A percentile compares a stretch with the other conserved stretches of the same genome.
phyloP scores from a whole-genome alignment of 2,329 filamentous ascomycete genomes.

The Penicillium sp. region DNA sequence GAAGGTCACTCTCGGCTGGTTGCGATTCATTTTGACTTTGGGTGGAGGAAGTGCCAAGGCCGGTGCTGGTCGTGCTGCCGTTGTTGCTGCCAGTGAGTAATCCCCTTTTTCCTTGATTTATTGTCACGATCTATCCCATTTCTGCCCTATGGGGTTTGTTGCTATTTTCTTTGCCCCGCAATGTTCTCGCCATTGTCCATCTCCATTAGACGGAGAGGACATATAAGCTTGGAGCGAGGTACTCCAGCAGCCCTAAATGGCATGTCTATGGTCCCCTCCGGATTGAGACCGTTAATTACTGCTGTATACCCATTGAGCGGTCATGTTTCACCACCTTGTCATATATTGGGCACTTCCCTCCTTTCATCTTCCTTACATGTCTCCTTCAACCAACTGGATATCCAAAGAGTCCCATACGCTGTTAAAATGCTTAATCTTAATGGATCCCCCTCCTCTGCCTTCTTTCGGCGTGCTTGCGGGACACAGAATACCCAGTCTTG shows the following conservation, averaged over 20 bases:
- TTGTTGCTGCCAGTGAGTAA: slow-evolving; percentile 43
- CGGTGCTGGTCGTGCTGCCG: slow-evolving; percentile 35
- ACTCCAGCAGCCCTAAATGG: neutral
- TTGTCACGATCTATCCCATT: slow-evolving; percentile 9
- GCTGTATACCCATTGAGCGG: slow-evolving; percentile 14
- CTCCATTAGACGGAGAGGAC: slow-evolving; percentile 10
- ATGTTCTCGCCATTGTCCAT: slow-evolving; percentile 7
- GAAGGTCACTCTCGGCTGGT: slow-evolving; percentile 39
- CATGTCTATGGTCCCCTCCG: neutral
- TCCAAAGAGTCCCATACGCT: neutral
- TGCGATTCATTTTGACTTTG: slow-evolving; percentile 41
- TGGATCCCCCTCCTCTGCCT: neutral
- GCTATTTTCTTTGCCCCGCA: neutral
- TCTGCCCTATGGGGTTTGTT: neutral
- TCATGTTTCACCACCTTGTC: neutral
- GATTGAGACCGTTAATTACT: slow-evolving; percentile 3
- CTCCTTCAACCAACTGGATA: neutral
- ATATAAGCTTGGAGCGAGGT: slow-evolving; percentile 3
- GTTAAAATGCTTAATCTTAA: neutral
- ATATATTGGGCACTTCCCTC: neutral
- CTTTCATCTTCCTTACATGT: neutral
- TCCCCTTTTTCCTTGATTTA: slow-evolving; percentile 6
- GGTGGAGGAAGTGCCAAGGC: slow-evolving; percentile 41
- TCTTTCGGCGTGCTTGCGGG: neutral
- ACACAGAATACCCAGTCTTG: neutral